Evolutionary conservation across 192 early-diverging fungal species (phyloP).

Genomic region (Geranomyces variabilis): DNA sequence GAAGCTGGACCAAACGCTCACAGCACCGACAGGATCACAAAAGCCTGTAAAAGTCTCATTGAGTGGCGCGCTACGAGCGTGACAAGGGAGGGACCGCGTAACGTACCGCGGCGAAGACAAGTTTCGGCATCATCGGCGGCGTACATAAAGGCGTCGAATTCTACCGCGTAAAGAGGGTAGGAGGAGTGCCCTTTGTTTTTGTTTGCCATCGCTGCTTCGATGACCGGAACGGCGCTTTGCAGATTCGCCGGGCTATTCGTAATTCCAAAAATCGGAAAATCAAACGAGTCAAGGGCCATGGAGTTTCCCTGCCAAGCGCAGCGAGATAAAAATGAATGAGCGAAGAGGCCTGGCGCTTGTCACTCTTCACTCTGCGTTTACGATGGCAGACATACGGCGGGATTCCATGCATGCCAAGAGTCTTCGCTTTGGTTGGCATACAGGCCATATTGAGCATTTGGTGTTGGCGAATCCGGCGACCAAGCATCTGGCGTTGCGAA

Average conservation of each 20-base stretch:
- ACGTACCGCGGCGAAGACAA: conserved; percentile 74
- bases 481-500: conserved; percentile 39
- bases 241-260: conserved; percentile 7
- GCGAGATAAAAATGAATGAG: background rate
- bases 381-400: conserved; percentile 62
- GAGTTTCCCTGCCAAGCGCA: conserved; percentile 56
- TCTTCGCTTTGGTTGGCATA: conserved; percentile 54
- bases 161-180: conserved; percentile 70
- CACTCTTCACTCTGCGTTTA: no score
- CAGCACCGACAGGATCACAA: conserved; percentile 69
- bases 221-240: conserved; percentile 1
- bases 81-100: no score
- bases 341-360: no score
- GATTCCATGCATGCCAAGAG: conserved; percentile 68
- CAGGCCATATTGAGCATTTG: conserved; percentile 72
- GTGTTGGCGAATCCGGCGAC: conserved; percentile 67
- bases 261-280: conserved; percentile 71
- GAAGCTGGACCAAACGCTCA: conserved; percentile 71
- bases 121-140: conserved; percentile 66
- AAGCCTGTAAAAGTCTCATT: conserved; percentile 41
- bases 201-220: conserved; percentile 51
- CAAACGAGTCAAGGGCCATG: conserved; percentile 55
- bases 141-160: conserved; percentile 75
- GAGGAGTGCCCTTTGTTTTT: conserved; percentile 44
- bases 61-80: background rate